phyloP scores from a whole-genome alignment of 495 filamentous ascomycete genomes.

The Podospora australis region DNA sequence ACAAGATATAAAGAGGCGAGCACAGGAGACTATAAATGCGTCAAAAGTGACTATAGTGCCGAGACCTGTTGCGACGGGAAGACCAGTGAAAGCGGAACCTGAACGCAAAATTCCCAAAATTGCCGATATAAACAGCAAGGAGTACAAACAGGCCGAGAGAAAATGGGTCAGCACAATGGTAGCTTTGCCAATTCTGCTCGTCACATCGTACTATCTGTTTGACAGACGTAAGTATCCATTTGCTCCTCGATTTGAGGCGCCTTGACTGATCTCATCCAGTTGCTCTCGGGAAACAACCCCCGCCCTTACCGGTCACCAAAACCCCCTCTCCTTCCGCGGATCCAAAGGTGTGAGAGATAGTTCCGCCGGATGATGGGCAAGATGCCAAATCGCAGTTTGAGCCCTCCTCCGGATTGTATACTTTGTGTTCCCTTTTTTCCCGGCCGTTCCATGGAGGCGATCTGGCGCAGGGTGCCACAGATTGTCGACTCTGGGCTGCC shows the following conservation, averaged over 20 bases:
- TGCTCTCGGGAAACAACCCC: slow-evolving; percentile 13
- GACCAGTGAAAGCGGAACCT: neutral
- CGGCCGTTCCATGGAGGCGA: too few species aligned
- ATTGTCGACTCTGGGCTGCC: too few species aligned
- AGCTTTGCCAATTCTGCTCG: slow-evolving; percentile 38
- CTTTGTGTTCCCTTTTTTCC: too few species aligned
- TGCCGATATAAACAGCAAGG: slow-evolving; percentile 28
- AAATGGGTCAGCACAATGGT: slow-evolving; percentile 36
- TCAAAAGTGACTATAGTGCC: neutral
- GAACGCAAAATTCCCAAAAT: slow-evolving; percentile 7
- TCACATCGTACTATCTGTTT: slow-evolving; percentile 40
- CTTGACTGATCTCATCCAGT: slow-evolving; percentile 16
- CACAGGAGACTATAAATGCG: too few species aligned
- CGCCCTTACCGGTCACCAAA: neutral
- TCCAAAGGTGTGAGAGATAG: too few species aligned
- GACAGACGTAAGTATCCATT: slow-evolving; percentile 31
- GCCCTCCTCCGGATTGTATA: too few species aligned
- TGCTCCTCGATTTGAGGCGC: neutral
- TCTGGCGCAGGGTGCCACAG: too few species aligned
- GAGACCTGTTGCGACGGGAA: neutral
- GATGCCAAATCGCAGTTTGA: too few species aligned
- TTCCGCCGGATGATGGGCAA: too few species aligned
- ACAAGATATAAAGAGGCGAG: too few species aligned
- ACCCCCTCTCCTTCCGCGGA: too few species aligned
- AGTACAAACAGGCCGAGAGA: slow-evolving; percentile 34